Base-by-base conservation (phyloP, 2,329 filamentous ascomycete species). In the Gaeumannomyces sp. region DNA sequence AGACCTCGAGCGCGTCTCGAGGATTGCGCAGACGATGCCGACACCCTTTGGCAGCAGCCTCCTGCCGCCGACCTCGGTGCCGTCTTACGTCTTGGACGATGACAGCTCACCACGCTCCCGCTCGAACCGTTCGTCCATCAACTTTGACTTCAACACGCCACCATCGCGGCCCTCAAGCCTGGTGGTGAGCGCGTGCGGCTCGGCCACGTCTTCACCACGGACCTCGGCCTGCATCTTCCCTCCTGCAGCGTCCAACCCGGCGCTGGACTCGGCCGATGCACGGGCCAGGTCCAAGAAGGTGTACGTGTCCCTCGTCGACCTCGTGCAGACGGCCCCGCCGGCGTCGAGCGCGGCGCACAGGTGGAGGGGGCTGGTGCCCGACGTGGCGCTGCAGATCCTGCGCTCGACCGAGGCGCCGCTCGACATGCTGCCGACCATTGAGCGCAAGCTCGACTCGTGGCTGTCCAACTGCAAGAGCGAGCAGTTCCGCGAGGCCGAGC, bases 351-450 rank as follows among this genome's bases (percentile, higher is more conserved):
- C 80, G 28, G 71, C 76, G 11, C 76, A 68, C 59, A 79, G 82
- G 64, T 87, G 84, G 84, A 77, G 80, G 67, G 76, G 76, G 4
- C 79, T 86, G 67, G 80, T 80, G 3, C 79, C 83, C 3, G 78
- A 81, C 2, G 77, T 86, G 70, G 83, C 84, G 1, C 75, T 86
- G 14, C 82, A 87, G 73, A 85, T 87, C 29, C 83, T 85, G 74
- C 82, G 84, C n/a, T 82, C 77, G 69, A 82, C 81, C 62, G 79
- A 83, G 61, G 81, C 81, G 0, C 81, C 83, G 1, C 74, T 76
- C 38, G 77, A 81, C 28, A 78, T 80, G 68, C 76, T 85, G 14
- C 70, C 77, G 0, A 74, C 75, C 1, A 80, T 85, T 45, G 83
- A 86, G 69, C 74, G 77, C n/a, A 80, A 79, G 69, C 76, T 85